phyloP scores from a whole-genome alignment of 202 grass and related monocot species.

The Bolboschoenoplectus hybrid region DNA sequence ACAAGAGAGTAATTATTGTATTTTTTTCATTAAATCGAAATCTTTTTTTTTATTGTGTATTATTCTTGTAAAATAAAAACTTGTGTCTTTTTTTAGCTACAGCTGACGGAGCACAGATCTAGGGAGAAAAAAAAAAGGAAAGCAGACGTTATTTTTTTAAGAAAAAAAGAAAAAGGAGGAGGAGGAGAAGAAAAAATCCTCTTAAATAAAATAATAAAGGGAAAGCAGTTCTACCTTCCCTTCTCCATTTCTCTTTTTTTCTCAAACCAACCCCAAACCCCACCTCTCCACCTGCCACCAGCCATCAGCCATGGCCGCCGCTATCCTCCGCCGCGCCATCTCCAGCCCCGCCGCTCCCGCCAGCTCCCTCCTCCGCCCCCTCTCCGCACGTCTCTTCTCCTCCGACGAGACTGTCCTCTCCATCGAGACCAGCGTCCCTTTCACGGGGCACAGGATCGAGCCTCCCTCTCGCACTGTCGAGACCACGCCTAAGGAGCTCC shows the following conservation, averaged over 20 bases:
- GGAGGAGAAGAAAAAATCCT: background rate
- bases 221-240: background rate
- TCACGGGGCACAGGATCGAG: constrained; percentile 84
- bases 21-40: too few species aligned
- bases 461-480: constrained; percentile 74
- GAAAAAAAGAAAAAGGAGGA: background rate
- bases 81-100: background rate
- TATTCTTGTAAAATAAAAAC: background rate
- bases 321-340: constrained; percentile 59
- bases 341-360: constrained; percentile 37
- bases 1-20: too few species aligned
- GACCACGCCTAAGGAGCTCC: constrained; percentile 72
- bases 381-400: constrained; percentile 47
- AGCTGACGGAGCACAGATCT: background rate
- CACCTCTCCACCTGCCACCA: background rate
- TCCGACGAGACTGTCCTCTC: constrained; percentile 51
- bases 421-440: constrained; percentile 92
- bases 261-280: background rate
- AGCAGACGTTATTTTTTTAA: background rate
- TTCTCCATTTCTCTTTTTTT: background rate
- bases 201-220: background rate
- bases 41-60: too few species aligned
- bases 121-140: constrained; percentile 9
- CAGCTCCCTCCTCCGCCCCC: constrained; percentile 41
- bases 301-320: constrained; percentile 48